Conservation (phyloP, 2,329 filamentous ascomycete species). For the Lojkania enalia region DNA sequence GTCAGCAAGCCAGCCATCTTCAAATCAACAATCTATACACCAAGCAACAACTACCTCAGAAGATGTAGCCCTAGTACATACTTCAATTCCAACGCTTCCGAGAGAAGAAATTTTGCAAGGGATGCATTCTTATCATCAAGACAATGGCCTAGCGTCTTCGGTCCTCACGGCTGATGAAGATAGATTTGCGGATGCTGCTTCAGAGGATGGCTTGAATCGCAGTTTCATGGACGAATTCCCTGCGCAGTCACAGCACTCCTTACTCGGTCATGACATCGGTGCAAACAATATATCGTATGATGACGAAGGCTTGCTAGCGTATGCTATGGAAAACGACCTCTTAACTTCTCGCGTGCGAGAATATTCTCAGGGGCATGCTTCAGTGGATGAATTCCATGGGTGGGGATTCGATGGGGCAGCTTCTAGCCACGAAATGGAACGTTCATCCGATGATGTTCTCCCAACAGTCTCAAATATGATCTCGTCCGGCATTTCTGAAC, state of each 20-base stretch:
- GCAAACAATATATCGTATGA: conserved; percentile 39
- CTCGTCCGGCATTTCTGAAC: no score
- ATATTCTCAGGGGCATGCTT: not conserved
- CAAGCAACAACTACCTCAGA: not conserved
- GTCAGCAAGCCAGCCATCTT: conserved; percentile 17
- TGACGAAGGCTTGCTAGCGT: conserved; percentile 40
- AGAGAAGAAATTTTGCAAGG: no score
- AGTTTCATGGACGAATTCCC: conserved; percentile 13
- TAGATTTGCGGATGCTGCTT: conserved; percentile 47
- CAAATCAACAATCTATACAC: conserved; percentile 1
- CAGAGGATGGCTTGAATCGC: conserved; percentile 36
- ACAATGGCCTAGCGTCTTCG: conserved; percentile 25
- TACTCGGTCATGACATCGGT: conserved; percentile 21
- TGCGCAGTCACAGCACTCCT: conserved; percentile 14
- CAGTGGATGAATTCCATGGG: not conserved
- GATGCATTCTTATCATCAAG: no score
- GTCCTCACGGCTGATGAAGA: conserved; percentile 44
- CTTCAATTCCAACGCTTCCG: not conserved
- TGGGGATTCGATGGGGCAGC: conserved; percentile 16
- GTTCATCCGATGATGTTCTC: conserved; percentile 13
- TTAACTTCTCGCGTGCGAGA: conserved; percentile 23
- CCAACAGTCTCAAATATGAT: not conserved
- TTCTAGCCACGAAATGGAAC: conserved; percentile 17
- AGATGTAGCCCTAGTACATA: not conserved
- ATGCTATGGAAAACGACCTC: conserved; percentile 37